Conservation (phyloP, 2,329 filamentous ascomycete genomes). For the Monascus ruber region DNA sequence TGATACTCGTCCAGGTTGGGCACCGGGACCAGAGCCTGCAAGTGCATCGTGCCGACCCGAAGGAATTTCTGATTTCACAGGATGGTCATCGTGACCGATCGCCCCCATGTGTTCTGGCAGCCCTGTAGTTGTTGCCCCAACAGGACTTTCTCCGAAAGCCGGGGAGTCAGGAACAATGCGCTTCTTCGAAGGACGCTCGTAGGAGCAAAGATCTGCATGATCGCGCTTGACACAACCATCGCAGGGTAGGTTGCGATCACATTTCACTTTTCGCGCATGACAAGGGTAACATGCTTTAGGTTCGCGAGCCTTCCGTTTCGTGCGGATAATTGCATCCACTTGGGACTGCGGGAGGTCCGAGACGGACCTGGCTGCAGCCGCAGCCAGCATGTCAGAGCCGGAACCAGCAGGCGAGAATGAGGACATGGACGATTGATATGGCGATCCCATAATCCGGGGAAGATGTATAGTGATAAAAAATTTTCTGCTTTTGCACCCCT, state of each 20-base stretch:
- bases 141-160: slow-evolving; percentile 12
- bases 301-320: slow-evolving; percentile 37
- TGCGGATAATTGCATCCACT: slow-evolving; percentile 37
- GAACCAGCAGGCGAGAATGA: slow-evolving; percentile 15
- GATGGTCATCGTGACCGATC: slow-evolving; percentile 9
- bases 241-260: slow-evolving; percentile 38
- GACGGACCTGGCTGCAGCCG: slow-evolving; percentile 16
- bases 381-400: slow-evolving; percentile 11
- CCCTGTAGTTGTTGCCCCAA: slow-evolving; percentile 1
- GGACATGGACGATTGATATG: slow-evolving; percentile 17
- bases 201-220: slow-evolving; percentile 38
- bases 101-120: slow-evolving; percentile 4
- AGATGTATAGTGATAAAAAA: not conserved
- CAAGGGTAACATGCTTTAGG: slow-evolving; percentile 38
- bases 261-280: slow-evolving; percentile 38
- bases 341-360: slow-evolving; percentile 35
- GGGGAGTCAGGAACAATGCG: slow-evolving; percentile 18
- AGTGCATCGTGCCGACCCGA: slow-evolving; percentile 5
- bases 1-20: slow-evolving; percentile 17
- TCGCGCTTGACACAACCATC: slow-evolving; percentile 40
- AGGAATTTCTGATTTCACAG: slow-evolving; percentile 14
- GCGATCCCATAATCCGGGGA: slow-evolving; percentile 16
- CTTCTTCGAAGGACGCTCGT: slow-evolving; percentile 38
- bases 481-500: not conserved
- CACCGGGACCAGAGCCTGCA: slow-evolving; percentile 6